Evolutionary conservation across 495 filamentous ascomycete species (phyloP).

Genomic region (Cudoniella acicularis): DNA sequence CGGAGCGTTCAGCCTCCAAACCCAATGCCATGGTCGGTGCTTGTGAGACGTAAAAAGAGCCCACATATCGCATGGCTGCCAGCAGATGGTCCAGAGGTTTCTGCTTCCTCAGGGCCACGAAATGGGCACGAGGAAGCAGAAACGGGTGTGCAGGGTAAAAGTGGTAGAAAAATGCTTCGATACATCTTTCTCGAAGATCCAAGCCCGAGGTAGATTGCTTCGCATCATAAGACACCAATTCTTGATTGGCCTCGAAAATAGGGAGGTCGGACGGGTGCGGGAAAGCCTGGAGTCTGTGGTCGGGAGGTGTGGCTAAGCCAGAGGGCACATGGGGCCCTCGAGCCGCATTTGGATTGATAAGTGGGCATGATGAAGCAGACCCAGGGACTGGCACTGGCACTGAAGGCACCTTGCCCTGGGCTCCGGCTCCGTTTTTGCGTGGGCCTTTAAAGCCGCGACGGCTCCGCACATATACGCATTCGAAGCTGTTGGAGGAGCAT

Average conservation of each 20-base stretch:
- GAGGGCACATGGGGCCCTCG: constrained; percentile 13
- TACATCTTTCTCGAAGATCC: constrained; percentile 33
- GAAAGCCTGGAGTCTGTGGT: constrained; percentile 17
- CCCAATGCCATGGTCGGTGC: constrained; percentile 49
- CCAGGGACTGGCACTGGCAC: constrained; percentile 1
- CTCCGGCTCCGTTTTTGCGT: constrained; percentile 14
- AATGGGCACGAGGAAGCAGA: constrained; percentile 46
- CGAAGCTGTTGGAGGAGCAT: constrained; percentile 22
- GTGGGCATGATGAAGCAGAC: constrained; percentile 13
- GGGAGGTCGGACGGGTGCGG: constrained; percentile 16
- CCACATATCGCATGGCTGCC: constrained; percentile 67
- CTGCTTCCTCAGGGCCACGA: constrained; percentile 42
- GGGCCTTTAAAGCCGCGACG: constrained; percentile 27
- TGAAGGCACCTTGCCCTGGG: constrained; percentile 16
- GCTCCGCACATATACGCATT: constrained; percentile 23
- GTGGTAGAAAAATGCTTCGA: constrained; percentile 55
- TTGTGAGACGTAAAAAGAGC: constrained; percentile 56
- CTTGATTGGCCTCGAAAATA: constrained; percentile 10
- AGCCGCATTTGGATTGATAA: constrained; percentile 12
- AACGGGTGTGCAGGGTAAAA: constrained; percentile 72
- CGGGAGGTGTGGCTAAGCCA: constrained; percentile 20
- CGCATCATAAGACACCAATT: constrained; percentile 18
- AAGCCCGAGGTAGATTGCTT: constrained; percentile 11
- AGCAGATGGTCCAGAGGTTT: constrained; percentile 41
- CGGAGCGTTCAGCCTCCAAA: constrained; percentile 49